A percentile compares a stretch with the other conserved stretches of the same genome.
phyloP scores from a whole-genome alignment of 768 basidiomycete species.

The Mycena latifolia region DNA sequence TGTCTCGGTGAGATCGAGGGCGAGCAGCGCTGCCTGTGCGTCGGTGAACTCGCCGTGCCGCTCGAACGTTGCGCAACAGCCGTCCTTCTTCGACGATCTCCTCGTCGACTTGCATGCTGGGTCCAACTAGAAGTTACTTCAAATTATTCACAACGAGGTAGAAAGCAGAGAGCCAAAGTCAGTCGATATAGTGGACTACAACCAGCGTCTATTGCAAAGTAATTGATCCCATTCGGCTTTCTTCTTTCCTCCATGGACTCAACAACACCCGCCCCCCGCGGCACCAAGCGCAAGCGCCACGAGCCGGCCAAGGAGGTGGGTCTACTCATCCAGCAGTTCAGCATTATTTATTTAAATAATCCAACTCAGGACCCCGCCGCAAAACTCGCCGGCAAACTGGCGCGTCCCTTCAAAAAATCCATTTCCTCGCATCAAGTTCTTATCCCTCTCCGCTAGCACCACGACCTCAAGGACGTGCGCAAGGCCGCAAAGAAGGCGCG shows the following conservation, averaged over 20 bases:
- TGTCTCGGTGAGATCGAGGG: conserved; percentile 57
- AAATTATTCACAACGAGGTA: neutral
- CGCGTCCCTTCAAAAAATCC: conserved; percentile 36
- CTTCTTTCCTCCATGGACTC: conserved; percentile 11
- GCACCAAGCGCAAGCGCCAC: conserved; percentile 33
- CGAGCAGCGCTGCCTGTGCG: conserved; percentile 64
- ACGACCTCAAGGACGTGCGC: conserved; percentile 76
- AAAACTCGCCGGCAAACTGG: conserved; percentile 68
- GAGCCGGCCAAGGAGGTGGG: conserved; percentile 27
- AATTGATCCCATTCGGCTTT: neutral
- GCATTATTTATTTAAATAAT: neutral
- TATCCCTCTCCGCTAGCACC: conserved; percentile 65
- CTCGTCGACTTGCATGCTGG: conserved; percentile 32
- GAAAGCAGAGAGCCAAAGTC: too few species aligned
- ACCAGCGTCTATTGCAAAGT: too few species aligned
- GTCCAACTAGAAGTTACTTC: neutral
- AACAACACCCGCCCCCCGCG: conserved; percentile 20
- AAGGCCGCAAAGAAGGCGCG: conserved; percentile 87
- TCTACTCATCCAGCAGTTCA: neutral
- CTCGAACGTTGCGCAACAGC: conserved; percentile 69
- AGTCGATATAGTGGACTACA: too few species aligned
- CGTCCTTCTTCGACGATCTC: conserved; percentile 59
- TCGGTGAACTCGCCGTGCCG: conserved; percentile 69
- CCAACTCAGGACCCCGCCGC: conserved; percentile 49
- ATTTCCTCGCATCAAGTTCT: neutral